phyloP scores from a whole-genome alignment of 176 grass and related monocot species.

The Secale cereale region DNA sequence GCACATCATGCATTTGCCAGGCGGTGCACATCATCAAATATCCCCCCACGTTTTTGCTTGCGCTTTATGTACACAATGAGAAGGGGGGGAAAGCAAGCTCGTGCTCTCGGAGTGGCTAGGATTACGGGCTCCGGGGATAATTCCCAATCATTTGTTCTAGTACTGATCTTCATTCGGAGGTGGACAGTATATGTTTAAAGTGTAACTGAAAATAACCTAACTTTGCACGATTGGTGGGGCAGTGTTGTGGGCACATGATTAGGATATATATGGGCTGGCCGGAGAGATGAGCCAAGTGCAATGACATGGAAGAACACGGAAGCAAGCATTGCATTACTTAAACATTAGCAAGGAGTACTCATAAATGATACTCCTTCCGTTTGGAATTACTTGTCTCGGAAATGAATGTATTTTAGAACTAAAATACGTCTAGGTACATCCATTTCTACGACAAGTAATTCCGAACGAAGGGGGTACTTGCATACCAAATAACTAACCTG shows the following conservation, averaged over 20 bases:
- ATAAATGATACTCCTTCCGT: no score
- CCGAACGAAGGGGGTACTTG: no score
- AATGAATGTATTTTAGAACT: no score
- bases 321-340: no score
- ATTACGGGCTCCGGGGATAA: not conserved
- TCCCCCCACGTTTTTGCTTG: constrained; percentile 14
- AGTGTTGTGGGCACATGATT: not conserved
- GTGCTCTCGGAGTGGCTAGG: not conserved
- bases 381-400: no score
- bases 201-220: not conserved
- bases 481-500: no score
- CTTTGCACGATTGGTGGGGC: not conserved
- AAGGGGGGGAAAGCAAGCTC: no score
- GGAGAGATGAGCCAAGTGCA: not conserved
- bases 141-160: not conserved
- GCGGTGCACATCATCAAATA: constrained; percentile 25
- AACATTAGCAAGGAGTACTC: no score
- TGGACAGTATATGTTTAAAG: not conserved
- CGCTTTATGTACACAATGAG: constrained; percentile 13
- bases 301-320: not conserved
- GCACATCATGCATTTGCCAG: constrained; percentile 30
- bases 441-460: no score
- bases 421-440: no score
- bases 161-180: not conserved
- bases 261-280: not conserved